Conservation (phyloP, 1,284 basidiomycete species). For the Ustilago xerochloae region DNA sequence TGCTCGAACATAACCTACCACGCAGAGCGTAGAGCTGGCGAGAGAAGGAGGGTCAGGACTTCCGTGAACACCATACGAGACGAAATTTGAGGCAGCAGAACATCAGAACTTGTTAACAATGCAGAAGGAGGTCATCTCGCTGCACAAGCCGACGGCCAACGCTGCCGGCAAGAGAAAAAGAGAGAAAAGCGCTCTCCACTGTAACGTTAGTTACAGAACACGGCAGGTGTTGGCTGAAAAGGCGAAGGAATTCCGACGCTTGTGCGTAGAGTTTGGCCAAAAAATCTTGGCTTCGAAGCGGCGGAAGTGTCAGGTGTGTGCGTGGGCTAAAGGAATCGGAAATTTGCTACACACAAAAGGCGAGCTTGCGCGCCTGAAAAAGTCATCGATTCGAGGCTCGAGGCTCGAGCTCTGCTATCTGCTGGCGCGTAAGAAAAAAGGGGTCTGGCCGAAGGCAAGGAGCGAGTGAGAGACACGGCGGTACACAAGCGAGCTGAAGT, state of each 20-base stretch:
- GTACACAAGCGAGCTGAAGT: slow-evolving; percentile 7
- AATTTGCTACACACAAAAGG: too few relatives aligned
- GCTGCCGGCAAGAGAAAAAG: too few relatives aligned
- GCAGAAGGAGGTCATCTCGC: background rate
- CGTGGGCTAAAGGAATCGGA: too few relatives aligned
- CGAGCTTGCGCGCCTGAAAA: background rate
- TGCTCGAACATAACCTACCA: background rate
- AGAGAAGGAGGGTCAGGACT: too few relatives aligned
- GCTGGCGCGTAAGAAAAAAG: slow-evolving; percentile 8
- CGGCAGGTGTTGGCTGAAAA: too few relatives aligned
- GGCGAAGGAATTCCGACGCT: slow-evolving; percentile 5
- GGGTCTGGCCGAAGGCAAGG: slow-evolving; percentile 2
- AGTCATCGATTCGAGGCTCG: too few relatives aligned
- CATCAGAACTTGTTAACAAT: background rate
- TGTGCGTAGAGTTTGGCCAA: background rate
- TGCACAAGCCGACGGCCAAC: background rate
- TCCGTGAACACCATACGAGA: background rate
- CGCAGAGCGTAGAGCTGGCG: background rate
- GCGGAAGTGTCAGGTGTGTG: too few relatives aligned
- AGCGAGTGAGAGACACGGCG: background rate
- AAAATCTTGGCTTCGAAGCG: too few relatives aligned
- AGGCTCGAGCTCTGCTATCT: background rate
- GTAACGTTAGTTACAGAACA: too few relatives aligned
- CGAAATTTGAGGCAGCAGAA: background rate
- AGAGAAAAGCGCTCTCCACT: too few relatives aligned